Conservation (phyloP, 768 basidiomycete genomes). For the Leccinum disarticulatum region DNA sequence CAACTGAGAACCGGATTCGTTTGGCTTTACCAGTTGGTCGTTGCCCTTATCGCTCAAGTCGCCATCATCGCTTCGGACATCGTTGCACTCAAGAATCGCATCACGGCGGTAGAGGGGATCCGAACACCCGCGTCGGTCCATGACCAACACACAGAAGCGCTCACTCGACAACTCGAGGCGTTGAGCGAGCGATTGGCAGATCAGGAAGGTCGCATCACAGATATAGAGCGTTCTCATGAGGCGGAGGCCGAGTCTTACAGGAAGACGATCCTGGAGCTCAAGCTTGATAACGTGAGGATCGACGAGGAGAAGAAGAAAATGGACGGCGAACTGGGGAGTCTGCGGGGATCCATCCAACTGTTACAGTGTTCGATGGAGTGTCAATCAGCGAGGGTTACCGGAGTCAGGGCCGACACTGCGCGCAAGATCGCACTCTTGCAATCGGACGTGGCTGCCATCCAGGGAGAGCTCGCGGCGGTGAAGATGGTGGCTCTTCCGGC, state of each 20-base stretch:
- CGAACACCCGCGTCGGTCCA: not conserved
- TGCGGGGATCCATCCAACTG: slow-evolving; percentile 6
- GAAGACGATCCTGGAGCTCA: slow-evolving; percentile 17
- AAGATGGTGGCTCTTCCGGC: slow-evolving; percentile 5
- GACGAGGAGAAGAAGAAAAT: slow-evolving; percentile 6
- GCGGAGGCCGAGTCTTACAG: slow-evolving; percentile 1
- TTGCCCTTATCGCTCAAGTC: slow-evolving; percentile 4
- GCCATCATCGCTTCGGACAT: slow-evolving; percentile 10
- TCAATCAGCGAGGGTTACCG: slow-evolving; percentile 15
- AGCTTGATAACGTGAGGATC: slow-evolving; percentile 3
- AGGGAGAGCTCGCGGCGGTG: slow-evolving; percentile 8
- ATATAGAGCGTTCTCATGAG: slow-evolving; percentile 10
- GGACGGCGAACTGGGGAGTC: slow-evolving; percentile 5
- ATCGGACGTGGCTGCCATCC: slow-evolving; percentile 12
- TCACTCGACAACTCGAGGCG: slow-evolving; percentile 9
- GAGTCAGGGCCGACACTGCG: slow-evolving; percentile 17
- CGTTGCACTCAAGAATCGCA: slow-evolving; percentile 18
- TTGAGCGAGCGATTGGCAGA: slow-evolving; percentile 9
- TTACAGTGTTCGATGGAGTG: slow-evolving; percentile 8
- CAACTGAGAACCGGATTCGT: slow-evolving; percentile 6
- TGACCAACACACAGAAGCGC: slow-evolving; percentile 1
- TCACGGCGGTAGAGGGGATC: slow-evolving; percentile 13
- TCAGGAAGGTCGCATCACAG: slow-evolving; percentile 15
- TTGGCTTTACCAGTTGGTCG: slow-evolving; percentile 10
- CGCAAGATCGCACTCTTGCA: slow-evolving; percentile 19